Conservation (phyloP, 2,329 filamentous ascomycete species). For the Scedosporium boydii region DNA sequence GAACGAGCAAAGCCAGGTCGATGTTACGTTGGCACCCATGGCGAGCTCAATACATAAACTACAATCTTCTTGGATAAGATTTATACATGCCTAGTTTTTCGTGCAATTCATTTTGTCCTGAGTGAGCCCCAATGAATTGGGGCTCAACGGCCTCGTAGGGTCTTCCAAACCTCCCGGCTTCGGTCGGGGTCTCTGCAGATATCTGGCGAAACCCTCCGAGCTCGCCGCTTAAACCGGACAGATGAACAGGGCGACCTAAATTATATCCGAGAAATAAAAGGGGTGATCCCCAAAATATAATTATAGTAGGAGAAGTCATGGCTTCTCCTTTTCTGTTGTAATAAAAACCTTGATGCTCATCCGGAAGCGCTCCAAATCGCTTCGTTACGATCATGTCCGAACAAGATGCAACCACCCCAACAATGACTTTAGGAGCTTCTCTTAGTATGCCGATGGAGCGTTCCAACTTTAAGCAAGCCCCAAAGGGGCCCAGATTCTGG, state of each 20-base stretch:
- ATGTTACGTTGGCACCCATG: too few relatives aligned
- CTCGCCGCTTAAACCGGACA: neutral
- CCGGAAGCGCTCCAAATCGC: neutral
- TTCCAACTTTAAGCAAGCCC: neutral
- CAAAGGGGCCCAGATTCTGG: constrained; percentile 7
- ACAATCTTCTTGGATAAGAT: too few relatives aligned
- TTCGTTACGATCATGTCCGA: neutral
- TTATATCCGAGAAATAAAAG: neutral
- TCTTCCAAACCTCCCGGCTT: neutral
- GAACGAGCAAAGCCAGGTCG: too few relatives aligned
- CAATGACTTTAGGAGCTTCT: neutral
- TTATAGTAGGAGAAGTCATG: neutral
- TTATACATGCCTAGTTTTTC: too few relatives aligned
- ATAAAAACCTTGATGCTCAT: neutral
- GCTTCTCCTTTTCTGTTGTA: neutral
- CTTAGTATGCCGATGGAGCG: neutral
- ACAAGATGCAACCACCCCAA: neutral
- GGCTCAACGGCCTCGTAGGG: neutral
- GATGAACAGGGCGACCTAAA: neutral
- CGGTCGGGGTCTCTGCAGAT: neutral
- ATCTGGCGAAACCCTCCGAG: neutral
- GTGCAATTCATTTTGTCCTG: too few relatives aligned
- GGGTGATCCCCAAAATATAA: neutral
- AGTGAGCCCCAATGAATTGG: neutral
- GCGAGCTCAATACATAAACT: too few relatives aligned